Base-by-base conservation (phyloP, 139 green algal species). In the Chlorella sorokiniana region DNA sequence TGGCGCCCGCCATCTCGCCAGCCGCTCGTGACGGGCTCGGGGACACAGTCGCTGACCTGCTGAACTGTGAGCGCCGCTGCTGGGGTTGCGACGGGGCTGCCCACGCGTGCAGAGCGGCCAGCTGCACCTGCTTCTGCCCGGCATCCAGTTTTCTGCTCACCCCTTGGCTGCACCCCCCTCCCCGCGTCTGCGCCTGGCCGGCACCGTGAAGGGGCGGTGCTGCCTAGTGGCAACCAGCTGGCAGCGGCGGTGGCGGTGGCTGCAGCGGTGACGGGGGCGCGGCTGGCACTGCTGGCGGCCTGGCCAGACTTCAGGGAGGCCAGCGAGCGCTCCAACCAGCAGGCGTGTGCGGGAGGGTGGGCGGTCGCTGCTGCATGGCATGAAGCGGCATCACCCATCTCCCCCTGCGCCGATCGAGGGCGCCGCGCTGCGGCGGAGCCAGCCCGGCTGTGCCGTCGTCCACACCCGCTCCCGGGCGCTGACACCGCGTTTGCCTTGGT, bases 251-350 rank as follows among this genome's bases (percentile, higher is more conserved):
- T 48, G 29, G 82, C 37, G 1, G 72, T 62, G 48, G 93, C 90
- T 23, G 87, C 64, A 8, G 76, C 40, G 0, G 91, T 97, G 37
- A 97, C 93, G 22, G 88, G 23, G 1, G 80, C 90, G 0, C 79
- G 93, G 33, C 42, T 85, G 11, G 37, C 71, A 22, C 85, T 97
- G 18, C 40, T 96, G 76, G 25, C 69, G n/a, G 41, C 56, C 33
- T 94, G 87, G 91, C 71, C 72, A 1, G 92, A 91, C 2, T 95
- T 97, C 79, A 83, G 76, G 18, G 84, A 78, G 3, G 92, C 90
- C 0, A 94, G 88, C 9, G 76, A 95, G 29, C 68, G 81, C 0
- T 94, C 90, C n/a, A 95, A 95, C 77, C 48, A 81, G 52, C 90
- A 94, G 86, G 88, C 93, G 35, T 18, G 48, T 31, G 56, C 56